These are phyloP conservation scores for Ustilaginoidea virens DNA, from an alignment of 2,329 filamentous ascomycete species.

Conservation along the genomic window DNA sequence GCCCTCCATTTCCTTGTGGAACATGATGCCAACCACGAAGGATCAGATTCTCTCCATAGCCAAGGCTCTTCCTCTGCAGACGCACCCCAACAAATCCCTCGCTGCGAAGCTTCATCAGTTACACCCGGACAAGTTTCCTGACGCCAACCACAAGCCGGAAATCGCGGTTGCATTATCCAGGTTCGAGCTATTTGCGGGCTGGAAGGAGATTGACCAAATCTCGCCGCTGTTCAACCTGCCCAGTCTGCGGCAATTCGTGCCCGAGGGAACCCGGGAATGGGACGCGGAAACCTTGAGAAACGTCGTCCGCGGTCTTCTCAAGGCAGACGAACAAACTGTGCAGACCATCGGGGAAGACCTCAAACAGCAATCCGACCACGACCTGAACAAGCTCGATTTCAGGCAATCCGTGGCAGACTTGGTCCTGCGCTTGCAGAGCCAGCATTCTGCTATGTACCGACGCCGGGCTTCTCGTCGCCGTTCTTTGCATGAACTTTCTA, in stretches of 20 bases:
- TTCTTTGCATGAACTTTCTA: conserved; percentile 62
- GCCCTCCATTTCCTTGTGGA: too few species aligned
- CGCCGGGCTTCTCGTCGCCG: conserved; percentile 51
- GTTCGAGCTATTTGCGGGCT: conserved; percentile 65
- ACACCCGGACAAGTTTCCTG: conserved; percentile 50
- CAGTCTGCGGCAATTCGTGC: conserved; percentile 29
- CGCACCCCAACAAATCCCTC: conserved; percentile 57
- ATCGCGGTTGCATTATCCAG: conserved; percentile 57
- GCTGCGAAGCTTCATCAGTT: conserved; percentile 46
- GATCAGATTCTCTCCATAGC: conserved; percentile 47
- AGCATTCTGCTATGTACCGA: conserved; percentile 50
- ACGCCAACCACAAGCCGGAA: conserved; percentile 67
- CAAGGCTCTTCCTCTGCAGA: conserved; percentile 60
- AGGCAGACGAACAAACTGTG: conserved; percentile 28
- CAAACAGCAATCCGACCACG: conserved; percentile 4
- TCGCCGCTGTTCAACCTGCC: conserved; percentile 37
- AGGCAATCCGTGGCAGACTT: conserved; percentile 36
- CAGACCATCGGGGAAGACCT: conserved; percentile 25
- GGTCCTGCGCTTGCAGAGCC: conserved; percentile 44
- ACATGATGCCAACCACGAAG: too few species aligned
- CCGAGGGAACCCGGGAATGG: conserved; percentile 27
- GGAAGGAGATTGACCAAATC: conserved; percentile 49
- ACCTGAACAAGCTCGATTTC: not conserved
- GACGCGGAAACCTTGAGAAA: conserved; percentile 35
- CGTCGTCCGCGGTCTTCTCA: not conserved